Base-by-base conservation (phyloP, 116 monocot species). In the Dioscorea cayenensis region DNA sequence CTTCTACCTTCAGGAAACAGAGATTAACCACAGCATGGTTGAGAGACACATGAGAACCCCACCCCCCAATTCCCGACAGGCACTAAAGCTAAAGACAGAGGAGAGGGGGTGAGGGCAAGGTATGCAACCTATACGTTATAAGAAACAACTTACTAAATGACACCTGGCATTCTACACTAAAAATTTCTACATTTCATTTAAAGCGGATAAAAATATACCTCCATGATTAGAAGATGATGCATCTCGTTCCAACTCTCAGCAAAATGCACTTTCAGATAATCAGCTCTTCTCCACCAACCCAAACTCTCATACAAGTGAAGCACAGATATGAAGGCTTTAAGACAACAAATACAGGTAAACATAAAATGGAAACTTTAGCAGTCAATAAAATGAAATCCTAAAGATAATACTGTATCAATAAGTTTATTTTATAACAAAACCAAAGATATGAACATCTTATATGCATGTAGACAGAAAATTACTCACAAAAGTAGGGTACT, bases 261-360 rank as follows among this genome's bases (percentile, higher is more conserved):
- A 88, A 97, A 97, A 85, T 97, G 97, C 49, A 97, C 93, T 85
- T 97, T 97, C 18, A 97, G 49, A 90, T 97, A 97, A 80, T 97
- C 97, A 80, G 93, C 88, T 89, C 81, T 86, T 75, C 97, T 93
- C 97, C 93, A 93, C 93, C 90, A 97, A 52, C 97, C 97, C 82
- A 84, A 86, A 75, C 86, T 97, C 76, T 97, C 97, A 75, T 97
- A 97, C 83, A 93, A 25, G 81, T 97, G 97, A 64, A 97, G 71
- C 77, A 97, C 93, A 66, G 97, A 97, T 81, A 90, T 93, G 78
- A 97, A 97, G 25, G 93, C 97, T 97, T 80, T 28, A 23, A 23
- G 14, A 25, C 16, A 23, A 69, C 14, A 17, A 27, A 51, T 22
- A 25, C 2, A 55, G n/a, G 55, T 19, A 3, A 63, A 23, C 22